Evolutionary conservation across 169 alveolate genomes (phyloP).

Genomic region (Plasmodium chabaudi): DNA sequence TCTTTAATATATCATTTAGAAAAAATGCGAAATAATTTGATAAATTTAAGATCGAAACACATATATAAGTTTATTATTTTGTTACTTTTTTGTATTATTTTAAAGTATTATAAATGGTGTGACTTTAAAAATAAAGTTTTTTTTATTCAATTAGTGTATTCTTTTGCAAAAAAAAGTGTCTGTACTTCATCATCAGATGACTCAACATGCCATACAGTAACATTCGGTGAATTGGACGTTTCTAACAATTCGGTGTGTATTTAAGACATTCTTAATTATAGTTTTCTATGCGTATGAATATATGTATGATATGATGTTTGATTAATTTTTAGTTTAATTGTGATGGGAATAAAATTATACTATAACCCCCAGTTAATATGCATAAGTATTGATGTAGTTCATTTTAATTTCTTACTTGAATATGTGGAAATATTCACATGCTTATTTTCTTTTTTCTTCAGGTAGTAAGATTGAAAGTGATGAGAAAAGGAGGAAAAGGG

Average conservation of each 20-base stretch:
- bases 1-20: background rate
- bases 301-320: background rate
- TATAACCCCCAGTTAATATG: too few species aligned
- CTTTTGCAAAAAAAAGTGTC: constrained; percentile 54
- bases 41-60: constrained; percentile 6
- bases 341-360: too few species aligned
- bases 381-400: background rate
- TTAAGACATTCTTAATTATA: background rate
- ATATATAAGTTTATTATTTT: constrained; percentile 1
- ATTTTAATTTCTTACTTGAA: background rate
- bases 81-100: constrained; percentile 16
- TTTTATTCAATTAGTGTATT: constrained; percentile 43
- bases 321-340: background rate
- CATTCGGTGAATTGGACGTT: constrained; percentile 55
- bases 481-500: constrained; percentile 65
- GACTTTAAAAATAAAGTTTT: background rate
- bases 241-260: constrained; percentile 71
- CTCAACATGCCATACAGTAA: constrained; percentile 57
- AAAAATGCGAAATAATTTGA: constrained; percentile 12
- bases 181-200: constrained; percentile 63
- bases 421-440: background rate
- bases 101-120: constrained; percentile 5
- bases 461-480: constrained; percentile 51
- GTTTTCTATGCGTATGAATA: background rate
- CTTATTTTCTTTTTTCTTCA: background rate